A percentile compares a stretch with the other conserved stretches of the same genome.
Conservation (phyloP, 1,284 basidiomycete genomes). For the Fomitopsis betulina region DNA sequence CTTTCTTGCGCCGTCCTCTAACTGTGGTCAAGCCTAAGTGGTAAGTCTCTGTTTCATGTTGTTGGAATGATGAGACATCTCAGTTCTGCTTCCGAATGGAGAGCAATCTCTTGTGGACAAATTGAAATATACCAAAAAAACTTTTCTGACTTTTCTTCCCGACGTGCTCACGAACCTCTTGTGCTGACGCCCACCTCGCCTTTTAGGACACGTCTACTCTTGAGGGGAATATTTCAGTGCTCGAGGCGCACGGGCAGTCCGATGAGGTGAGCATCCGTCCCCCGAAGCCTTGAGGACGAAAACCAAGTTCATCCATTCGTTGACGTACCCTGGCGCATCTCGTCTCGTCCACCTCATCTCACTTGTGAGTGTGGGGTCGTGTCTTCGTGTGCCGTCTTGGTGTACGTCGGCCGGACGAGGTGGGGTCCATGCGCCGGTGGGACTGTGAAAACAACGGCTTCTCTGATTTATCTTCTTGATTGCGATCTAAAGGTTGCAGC, state of each 20-base stretch:
- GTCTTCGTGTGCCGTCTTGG: conserved; percentile 46
- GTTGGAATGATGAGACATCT: conserved; percentile 42
- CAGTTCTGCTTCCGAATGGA: conserved; percentile 85
- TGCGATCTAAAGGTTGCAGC: not conserved
- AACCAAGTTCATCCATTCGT: conserved; percentile 84
- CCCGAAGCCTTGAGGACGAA: conserved; percentile 35
- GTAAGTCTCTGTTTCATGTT: conserved; percentile 4
- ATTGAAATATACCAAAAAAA: conserved; percentile 60
- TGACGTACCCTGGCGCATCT: conserved; percentile 45
- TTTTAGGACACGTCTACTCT: not conserved
- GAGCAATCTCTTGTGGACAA: conserved; percentile 67
- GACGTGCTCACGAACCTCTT: not conserved
- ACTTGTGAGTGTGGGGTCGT: conserved; percentile 27
- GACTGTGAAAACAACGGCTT: conserved; percentile 67
- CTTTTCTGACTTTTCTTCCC: conserved; percentile 20
- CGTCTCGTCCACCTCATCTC: conserved; percentile 26
- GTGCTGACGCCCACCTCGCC: conserved; percentile 2
- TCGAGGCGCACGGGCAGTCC: not conserved
- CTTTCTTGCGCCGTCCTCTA: not conserved
- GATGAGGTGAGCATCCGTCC: conserved; percentile 20
- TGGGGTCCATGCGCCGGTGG: conserved; percentile 31
- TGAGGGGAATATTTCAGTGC: too few species aligned
- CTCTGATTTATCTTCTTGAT: conserved; percentile 42
- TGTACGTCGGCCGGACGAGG: conserved; percentile 32
- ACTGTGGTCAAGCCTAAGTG: not conserved